phyloP scores from a whole-genome alignment of 1,284 basidiomycete genomes.

The Fomitopsis pinicola region DNA sequence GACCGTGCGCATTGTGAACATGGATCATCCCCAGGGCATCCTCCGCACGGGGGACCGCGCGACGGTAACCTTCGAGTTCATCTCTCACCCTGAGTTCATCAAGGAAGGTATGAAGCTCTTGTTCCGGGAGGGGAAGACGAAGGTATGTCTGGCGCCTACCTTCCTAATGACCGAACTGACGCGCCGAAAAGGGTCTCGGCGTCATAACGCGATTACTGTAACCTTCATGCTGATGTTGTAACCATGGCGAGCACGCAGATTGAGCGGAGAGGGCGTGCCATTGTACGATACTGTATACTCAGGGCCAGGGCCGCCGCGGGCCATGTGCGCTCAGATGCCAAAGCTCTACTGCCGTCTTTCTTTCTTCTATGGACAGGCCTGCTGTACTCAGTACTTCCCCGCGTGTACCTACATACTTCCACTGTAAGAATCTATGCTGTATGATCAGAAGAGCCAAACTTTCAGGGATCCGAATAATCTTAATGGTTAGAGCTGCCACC shows the following conservation, averaged over 20 bases:
- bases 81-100: constrained; percentile 85
- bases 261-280: not conserved
- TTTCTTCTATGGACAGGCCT: not conserved
- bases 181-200: constrained; percentile 28
- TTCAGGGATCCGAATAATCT: not conserved
- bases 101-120: constrained; percentile 90
- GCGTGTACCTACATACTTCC: not conserved
- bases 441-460: not conserved
- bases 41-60: constrained; percentile 89
- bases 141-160: constrained; percentile 42
- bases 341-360: not conserved
- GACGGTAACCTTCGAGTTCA: constrained; percentile 88
- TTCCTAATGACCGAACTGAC: not conserved
- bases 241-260: not conserved
- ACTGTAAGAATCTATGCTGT: not conserved
- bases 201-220: constrained; percentile 33
- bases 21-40: constrained; percentile 84
- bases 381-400: not conserved
- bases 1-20: constrained; percentile 85
- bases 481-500: not conserved
- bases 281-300: not conserved
- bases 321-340: not conserved
- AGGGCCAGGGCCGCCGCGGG: too few relatives aligned
- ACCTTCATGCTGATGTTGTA: constrained; percentile 2
- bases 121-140: constrained; percentile 91